phyloP scores from a whole-genome alignment of 2,329 filamentous ascomycete genomes.

The Ophiostoma sp. region DNA sequence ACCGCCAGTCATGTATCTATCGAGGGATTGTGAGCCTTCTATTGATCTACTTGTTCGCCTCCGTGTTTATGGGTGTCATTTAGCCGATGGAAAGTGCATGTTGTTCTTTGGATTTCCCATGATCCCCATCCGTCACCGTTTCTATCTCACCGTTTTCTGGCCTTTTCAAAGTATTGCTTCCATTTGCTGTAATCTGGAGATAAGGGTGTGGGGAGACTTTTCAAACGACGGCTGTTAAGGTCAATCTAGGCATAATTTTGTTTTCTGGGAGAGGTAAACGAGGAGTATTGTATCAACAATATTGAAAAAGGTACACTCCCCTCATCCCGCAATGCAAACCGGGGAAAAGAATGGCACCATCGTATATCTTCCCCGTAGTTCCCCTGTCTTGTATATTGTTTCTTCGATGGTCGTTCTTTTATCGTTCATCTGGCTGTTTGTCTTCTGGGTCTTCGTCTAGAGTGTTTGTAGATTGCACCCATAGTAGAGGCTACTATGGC shows the following conservation, averaged over 20 bases:
- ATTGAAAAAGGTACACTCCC: not conserved
- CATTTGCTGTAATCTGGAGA: not conserved
- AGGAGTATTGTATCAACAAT: not conserved
- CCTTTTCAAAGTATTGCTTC: not conserved
- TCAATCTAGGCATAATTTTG: not conserved
- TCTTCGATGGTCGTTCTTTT: not conserved
- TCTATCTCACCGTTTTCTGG: not conserved
- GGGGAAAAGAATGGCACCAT: constrained; percentile 16
- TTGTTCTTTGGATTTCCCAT: not conserved
- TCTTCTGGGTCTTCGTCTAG: not conserved
- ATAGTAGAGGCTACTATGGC: not conserved
- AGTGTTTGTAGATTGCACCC: not conserved
- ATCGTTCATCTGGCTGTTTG: not conserved
- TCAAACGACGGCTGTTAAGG: not conserved
- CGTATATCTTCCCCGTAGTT: not conserved
- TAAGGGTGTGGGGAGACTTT: not conserved
- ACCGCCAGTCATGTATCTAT: not conserved
- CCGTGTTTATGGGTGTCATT: not conserved
- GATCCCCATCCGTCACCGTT: not conserved
- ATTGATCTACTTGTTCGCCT: not conserved
- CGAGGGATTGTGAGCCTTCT: not conserved
- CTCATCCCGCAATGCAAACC: not conserved
- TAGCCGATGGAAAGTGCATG: not conserved
- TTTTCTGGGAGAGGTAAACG: not conserved
- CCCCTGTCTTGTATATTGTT: not conserved